Base-by-base conservation (phyloP, 208 protist species). In the Trypanosoma melophagium region DNA sequence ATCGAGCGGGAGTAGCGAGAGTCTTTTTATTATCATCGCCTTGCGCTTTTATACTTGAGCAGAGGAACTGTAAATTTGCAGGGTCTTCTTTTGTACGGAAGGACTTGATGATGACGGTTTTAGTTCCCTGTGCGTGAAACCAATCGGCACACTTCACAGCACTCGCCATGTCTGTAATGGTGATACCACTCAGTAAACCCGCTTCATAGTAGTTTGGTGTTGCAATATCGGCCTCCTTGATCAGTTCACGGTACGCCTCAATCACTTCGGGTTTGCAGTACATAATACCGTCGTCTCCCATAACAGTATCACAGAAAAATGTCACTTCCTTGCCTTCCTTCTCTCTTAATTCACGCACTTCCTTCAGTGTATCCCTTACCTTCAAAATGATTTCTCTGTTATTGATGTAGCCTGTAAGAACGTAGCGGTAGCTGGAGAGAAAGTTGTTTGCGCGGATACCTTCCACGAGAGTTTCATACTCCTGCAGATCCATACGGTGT, bases 181-280 rank as follows among this genome's bases (percentile, higher is more conserved):
- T 72, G n/a, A 92, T 54, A 1, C 74, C 77, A 62, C 74, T 88
- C 19, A 97, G 72, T 45, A 90, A 16, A 24, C 84, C 90, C n/a
- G 93, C 92, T 77, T 98, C 96, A 61, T 92, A 98, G 69, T 93
- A 87, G 74, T 98, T 98, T 24, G 96, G 97, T 38, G 94, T 98
- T 0, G 89, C 66, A 25, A 98, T 65, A 68, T 97, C 83, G 0
- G 94, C 93, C 19, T 81, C 60, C 4, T 50, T 45, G 1, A 98
- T 47, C 17, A 97, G 63, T n/a, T 87, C 77, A 16, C 79, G 82
- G 74, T 98, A 99, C 19, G 96, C 83, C 22, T 79, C 74, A 4
- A 98, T 65, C 12, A 97, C 76, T 51, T 97, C 92, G 22, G 86
- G 66, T 65, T 95, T 94, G 71, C 97, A 97, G 80, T 99, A 99